phyloP scores from a whole-genome alignment of 2,329 filamentous ascomycete species.

The Clathrospora elynae region DNA sequence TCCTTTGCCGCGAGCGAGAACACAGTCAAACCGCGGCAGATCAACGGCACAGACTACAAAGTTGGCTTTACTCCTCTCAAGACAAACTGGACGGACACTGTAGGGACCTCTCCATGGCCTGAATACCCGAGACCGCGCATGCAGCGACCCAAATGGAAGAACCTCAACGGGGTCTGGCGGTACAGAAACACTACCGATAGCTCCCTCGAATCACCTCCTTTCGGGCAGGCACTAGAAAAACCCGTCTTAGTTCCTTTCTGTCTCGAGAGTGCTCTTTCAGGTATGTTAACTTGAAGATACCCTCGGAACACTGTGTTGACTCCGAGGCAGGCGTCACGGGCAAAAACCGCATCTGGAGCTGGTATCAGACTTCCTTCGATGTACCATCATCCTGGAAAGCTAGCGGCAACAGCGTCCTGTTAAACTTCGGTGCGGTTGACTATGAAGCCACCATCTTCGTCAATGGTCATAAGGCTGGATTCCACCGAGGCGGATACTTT shows the following conservation, averaged over 20 bases:
- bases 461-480: constrained; percentile 59
- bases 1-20: constrained; percentile 15
- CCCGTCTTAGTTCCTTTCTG: constrained; percentile 60
- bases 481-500: constrained; percentile 66
- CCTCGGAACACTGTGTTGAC: constrained; percentile 48
- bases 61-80: constrained; percentile 37
- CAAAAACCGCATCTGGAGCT: constrained; percentile 49
- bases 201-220: constrained; percentile 52
- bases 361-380: constrained; percentile 58
- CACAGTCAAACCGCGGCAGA: constrained; percentile 20
- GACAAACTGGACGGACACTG: constrained; percentile 58
- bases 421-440: constrained; percentile 65
- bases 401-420: constrained; percentile 50
- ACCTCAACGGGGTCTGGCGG: constrained; percentile 64
- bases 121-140: constrained; percentile 64
- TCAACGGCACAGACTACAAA: constrained; percentile 42
- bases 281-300: constrained; percentile 31
- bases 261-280: constrained; percentile 60
- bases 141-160: constrained; percentile 60
- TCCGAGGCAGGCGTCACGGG: constrained; percentile 50
- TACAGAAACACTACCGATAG: constrained; percentile 53
- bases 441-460: constrained; percentile 64
- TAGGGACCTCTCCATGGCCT: constrained; percentile 61
- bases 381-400: constrained; percentile 58
- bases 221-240: constrained; percentile 49